phyloP scores from a whole-genome alignment of 2,329 filamentous ascomycete species.

The Pseudogymnoascus verrucosus region DNA sequence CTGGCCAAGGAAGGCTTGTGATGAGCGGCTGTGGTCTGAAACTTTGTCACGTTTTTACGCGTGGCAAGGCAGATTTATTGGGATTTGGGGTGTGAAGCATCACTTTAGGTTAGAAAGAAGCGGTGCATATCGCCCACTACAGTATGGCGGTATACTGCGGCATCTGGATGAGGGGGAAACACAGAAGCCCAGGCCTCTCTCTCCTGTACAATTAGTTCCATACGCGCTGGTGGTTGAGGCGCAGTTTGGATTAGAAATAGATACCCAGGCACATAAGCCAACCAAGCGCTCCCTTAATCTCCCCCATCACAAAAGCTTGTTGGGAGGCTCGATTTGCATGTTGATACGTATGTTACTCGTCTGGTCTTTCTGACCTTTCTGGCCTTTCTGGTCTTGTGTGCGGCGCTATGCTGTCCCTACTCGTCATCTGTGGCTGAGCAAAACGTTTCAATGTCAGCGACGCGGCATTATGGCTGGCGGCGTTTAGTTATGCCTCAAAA shows the following conservation, averaged over 20 bases:
- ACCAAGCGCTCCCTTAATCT: constrained; percentile 3
- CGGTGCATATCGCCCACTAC: background rate
- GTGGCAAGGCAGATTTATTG: background rate
- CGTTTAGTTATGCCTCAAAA: background rate
- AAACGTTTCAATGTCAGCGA: background rate
- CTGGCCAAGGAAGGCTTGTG: constrained; percentile 54
- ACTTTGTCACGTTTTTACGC: constrained; percentile 7
- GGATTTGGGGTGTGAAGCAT: background rate
- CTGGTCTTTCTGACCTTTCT: no score
- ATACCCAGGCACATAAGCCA: constrained; percentile 5
- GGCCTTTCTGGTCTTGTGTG: background rate
- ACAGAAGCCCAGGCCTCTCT: background rate
- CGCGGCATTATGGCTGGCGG: constrained; percentile 2
- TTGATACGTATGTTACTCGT: background rate
- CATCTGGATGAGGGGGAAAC: background rate
- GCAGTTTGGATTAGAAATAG: constrained; percentile 7
- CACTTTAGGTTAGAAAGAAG: background rate
- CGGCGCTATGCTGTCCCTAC: background rate
- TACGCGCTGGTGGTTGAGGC: background rate
- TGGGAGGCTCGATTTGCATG: background rate
- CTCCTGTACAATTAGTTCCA: background rate
- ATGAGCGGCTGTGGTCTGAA: background rate
- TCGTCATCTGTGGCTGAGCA: constrained; percentile 6
- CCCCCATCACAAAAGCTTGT: constrained; percentile 4
- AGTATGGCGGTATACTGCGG: background rate